Evolutionary conservation across 2,329 filamentous ascomycete genomes (phyloP).

Genomic region (Biscogniauxia sp.): DNA sequence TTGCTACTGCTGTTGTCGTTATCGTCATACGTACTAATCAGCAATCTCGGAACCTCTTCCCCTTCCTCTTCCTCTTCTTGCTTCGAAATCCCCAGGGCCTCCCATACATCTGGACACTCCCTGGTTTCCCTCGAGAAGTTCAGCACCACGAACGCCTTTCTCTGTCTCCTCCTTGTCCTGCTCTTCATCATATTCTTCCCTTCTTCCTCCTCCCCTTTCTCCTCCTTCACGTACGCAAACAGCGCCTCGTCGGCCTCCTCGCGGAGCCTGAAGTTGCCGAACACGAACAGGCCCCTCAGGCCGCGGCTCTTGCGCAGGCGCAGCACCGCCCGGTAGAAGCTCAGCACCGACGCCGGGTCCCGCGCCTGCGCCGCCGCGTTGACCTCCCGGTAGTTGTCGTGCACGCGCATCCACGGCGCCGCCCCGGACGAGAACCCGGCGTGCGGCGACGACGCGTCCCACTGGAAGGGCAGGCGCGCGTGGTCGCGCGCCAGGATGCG

Average conservation of each 20-base stretch:
- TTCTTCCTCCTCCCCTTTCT: conserved; percentile 9
- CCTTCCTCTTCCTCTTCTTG: not conserved
- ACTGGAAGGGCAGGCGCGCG: conserved; percentile 64
- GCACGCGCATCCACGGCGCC: conserved; percentile 65
- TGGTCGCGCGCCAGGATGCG: conserved; percentile 62
- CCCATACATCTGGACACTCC: conserved; percentile 23
- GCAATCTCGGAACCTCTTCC: not conserved
- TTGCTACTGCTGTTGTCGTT: no score
- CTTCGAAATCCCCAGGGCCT: not conserved
- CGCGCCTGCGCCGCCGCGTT: conserved; percentile 52
- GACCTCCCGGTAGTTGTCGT: conserved; percentile 54
- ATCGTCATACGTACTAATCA: not conserved
- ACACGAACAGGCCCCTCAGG: conserved; percentile 53
- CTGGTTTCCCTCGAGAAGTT: conserved; percentile 45
- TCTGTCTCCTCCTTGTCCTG: conserved; percentile 16
- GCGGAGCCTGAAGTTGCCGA: conserved; percentile 54
- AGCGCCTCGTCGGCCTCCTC: conserved; percentile 46
- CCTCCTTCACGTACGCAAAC: conserved; percentile 54
- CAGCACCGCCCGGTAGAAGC: conserved; percentile 58
- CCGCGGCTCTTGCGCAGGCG: conserved; percentile 51
- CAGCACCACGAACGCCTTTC: conserved; percentile 40
- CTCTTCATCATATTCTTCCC: no score
- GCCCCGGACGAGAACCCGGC: conserved; percentile 56
- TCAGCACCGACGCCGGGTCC: conserved; percentile 50
- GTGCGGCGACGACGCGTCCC: conserved; percentile 50